Evolutionary conservation across 2,329 filamentous ascomycete species (phyloP).

Genomic region (Penicillium sp.): DNA sequence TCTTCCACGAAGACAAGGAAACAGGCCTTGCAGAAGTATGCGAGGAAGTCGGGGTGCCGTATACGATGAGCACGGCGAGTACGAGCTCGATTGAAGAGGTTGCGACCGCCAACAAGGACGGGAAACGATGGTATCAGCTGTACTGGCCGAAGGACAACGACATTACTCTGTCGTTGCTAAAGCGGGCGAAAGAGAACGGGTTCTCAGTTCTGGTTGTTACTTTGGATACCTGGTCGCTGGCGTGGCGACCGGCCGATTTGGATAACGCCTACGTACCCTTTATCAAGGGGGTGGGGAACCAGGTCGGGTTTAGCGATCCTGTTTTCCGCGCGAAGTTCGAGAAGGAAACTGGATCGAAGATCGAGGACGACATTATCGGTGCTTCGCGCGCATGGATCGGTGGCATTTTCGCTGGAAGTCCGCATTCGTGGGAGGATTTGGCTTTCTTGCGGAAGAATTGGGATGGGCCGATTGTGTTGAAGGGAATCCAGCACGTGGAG

Average conservation of each 20-base stretch:
- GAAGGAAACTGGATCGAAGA: constrained; percentile 42
- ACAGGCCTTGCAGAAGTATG: constrained; percentile 62
- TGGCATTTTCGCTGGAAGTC: constrained; percentile 51
- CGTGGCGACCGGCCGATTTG: constrained; percentile 65
- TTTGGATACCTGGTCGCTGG: constrained; percentile 66
- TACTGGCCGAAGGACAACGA: constrained; percentile 70
- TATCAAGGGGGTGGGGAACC: constrained; percentile 56
- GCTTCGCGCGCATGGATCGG: constrained; percentile 54
- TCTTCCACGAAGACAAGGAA: constrained; percentile 66
- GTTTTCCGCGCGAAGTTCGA: constrained; percentile 60
- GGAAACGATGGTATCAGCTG: constrained; percentile 68
- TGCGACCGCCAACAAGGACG: constrained; percentile 55
- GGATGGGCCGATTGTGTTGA: constrained; percentile 62
- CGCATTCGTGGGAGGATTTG: constrained; percentile 62
- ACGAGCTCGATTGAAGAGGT: constrained; percentile 65
- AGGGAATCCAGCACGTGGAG: constrained; percentile 54
- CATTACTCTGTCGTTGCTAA: constrained; percentile 62
- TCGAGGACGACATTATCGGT: constrained; percentile 49
- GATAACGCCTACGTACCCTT: constrained; percentile 58
- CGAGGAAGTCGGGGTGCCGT: constrained; percentile 59
- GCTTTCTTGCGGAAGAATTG: constrained; percentile 58
- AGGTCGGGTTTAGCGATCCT: constrained; percentile 64
- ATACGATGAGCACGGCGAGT: constrained; percentile 65
- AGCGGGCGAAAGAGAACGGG: constrained; percentile 59
- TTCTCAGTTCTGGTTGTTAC: constrained; percentile 69